These are phyloP conservation scores for Lactarius sanguifluus DNA, from an alignment of 768 basidiomycete genomes.

Conservation along the genomic window DNA sequence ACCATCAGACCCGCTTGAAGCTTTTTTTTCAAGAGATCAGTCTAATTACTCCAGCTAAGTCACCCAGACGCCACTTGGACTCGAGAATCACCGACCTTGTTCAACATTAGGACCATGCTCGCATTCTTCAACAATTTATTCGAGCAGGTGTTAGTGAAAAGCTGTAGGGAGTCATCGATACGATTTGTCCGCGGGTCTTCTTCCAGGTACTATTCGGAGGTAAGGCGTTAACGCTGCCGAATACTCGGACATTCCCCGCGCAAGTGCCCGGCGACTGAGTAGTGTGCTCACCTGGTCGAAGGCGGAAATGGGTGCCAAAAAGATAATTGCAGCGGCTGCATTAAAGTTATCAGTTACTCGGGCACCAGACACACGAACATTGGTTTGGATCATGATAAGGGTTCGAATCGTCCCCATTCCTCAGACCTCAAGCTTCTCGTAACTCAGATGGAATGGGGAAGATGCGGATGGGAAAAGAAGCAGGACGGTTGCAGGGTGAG, in stretches of 20 bases:
- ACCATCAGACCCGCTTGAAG: constrained; percentile 67
- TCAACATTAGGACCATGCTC: constrained; percentile 54
- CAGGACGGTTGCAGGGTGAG: constrained; percentile 38
- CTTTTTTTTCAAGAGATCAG: constrained; percentile 73
- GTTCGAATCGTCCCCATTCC: constrained; percentile 1
- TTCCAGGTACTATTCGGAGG: constrained; percentile 63
- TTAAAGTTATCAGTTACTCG: constrained; percentile 14
- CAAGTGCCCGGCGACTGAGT: not conserved
- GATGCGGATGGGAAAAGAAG: constrained; percentile 73
- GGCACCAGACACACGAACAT: constrained; percentile 5
- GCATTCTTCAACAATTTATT: constrained; percentile 72
- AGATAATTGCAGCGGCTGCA: constrained; percentile 79
- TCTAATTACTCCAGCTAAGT: constrained; percentile 54
- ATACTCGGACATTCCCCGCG: not conserved
- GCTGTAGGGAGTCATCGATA: constrained; percentile 85
- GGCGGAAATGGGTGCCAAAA: constrained; percentile 82
- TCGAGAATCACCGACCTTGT: constrained; percentile 62
- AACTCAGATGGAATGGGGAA: not conserved
- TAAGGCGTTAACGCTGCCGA: constrained; percentile 44
- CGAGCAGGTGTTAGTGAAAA: constrained; percentile 83
- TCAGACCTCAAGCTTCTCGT: constrained; percentile 6
- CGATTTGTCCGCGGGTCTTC: constrained; percentile 84
- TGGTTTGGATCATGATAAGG: constrained; percentile 11
- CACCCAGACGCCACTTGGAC: constrained; percentile 29
- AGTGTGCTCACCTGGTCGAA: constrained; percentile 70